Conservation (phyloP, 2,329 filamentous ascomycete genomes). For the Teratosphaeriaceae sp. region DNA sequence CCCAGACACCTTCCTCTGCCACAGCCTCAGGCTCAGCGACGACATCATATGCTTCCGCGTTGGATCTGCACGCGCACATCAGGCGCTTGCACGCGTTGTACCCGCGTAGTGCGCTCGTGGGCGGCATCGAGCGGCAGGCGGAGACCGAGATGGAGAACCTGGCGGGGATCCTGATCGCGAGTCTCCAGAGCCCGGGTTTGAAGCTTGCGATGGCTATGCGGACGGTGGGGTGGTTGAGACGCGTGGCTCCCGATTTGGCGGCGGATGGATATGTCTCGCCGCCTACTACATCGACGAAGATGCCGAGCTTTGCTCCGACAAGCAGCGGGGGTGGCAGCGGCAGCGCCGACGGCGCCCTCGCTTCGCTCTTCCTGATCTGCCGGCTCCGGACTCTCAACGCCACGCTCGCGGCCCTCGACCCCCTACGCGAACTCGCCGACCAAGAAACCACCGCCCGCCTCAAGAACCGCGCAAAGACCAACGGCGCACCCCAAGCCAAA, state of each 20-base stretch:
- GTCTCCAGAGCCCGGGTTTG: constrained; percentile 68
- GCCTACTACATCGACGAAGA: too few relatives aligned
- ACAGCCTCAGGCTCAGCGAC: constrained; percentile 41
- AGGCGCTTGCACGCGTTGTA: constrained; percentile 78
- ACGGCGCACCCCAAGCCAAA: constrained; percentile 27
- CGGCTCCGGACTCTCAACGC: constrained; percentile 70
- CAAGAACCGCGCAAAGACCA: constrained; percentile 19
- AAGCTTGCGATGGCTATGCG: constrained; percentile 87
- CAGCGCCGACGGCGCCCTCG: constrained; percentile 59
- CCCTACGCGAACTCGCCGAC: constrained; percentile 80
- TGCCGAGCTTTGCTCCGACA: too few relatives aligned
- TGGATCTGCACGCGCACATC: constrained; percentile 92
- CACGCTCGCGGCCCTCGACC: constrained; percentile 77
- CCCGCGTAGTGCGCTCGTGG: constrained; percentile 67
- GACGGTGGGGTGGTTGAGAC: constrained; percentile 82
- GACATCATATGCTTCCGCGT: constrained; percentile 72
- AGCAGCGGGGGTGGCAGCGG: too few relatives aligned
- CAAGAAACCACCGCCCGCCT: constrained; percentile 61
- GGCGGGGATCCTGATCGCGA: constrained; percentile 73
- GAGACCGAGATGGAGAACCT: constrained; percentile 84
- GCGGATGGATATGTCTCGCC: constrained; percentile 14
- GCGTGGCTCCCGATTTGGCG: constrained; percentile 76
- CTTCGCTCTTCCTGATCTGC: constrained; percentile 80
- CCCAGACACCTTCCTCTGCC: constrained; percentile 35
- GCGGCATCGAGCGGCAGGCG: constrained; percentile 66